Conservation (phyloP, 257 asterid genomes). For the Galeopsis tetrahit region DNA sequence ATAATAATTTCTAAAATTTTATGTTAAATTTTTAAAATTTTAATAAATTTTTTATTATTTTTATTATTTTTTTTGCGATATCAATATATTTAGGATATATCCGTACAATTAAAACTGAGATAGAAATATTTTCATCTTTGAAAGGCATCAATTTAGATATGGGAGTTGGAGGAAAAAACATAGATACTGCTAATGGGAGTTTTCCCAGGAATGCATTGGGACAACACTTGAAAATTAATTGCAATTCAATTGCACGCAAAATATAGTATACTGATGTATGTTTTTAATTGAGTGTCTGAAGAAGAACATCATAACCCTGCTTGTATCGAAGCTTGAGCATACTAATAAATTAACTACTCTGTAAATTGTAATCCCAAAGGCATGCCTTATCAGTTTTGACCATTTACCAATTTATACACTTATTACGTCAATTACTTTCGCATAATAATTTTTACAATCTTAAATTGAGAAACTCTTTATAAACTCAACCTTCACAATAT, state of each 20-base stretch:
- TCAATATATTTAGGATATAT: too few species aligned
- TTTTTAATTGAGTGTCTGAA: constrained; percentile 28
- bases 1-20: too few species aligned
- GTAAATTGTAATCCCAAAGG: constrained; percentile 44
- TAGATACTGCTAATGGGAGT: not conserved
- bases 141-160: not conserved
- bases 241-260: not conserved
- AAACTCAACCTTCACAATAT: too few species aligned
- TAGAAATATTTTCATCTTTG: too few species aligned
- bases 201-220: constrained; percentile 24
- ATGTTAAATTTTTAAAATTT: too few species aligned
- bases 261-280: not conserved
- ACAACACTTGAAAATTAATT: constrained; percentile 2
- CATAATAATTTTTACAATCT: too few species aligned
- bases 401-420: constrained; percentile 12
- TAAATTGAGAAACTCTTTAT: too few species aligned
- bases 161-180: constrained; percentile 25
- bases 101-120: too few species aligned
- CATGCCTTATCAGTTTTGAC: constrained; percentile 45
- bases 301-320: constrained; percentile 44
- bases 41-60: too few species aligned
- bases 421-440: too few species aligned
- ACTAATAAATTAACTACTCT: not conserved
- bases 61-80: too few species aligned
- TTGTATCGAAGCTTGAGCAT: constrained; percentile 41